phyloP scores from a whole-genome alignment of 2,329 filamentous ascomycete genomes.

The Trichophyton schoenleinii region DNA sequence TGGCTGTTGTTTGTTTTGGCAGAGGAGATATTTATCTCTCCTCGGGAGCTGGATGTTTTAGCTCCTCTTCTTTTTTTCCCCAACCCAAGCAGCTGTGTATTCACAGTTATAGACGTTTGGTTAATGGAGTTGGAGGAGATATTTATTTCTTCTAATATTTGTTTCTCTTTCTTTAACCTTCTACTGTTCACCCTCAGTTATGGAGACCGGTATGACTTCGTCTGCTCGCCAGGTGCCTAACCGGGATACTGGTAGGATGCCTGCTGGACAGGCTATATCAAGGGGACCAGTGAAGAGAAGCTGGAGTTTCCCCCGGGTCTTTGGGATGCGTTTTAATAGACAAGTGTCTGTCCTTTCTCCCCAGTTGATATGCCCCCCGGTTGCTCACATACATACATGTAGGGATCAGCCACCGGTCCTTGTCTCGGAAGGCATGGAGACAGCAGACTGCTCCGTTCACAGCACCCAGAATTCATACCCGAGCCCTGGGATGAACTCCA shows the following conservation, averaged over 20 bases:
- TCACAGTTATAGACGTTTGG: neutral
- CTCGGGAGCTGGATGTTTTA: neutral
- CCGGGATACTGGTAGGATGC: neutral
- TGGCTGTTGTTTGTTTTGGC: neutral
- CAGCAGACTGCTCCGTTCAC: slow-evolving; percentile 25
- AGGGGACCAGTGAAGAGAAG: neutral
- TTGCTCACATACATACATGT: neutral
- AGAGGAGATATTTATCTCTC: neutral
- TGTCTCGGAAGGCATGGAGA: slow-evolving; percentile 20
- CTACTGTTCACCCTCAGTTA: neutral
- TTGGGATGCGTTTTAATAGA: neutral
- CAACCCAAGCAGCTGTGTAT: neutral
- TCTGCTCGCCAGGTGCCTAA: neutral
- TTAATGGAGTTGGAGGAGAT: neutral
- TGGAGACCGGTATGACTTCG: neutral
- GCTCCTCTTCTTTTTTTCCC: neutral
- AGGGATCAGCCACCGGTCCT: neutral
- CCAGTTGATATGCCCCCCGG: neutral
- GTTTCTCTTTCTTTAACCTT: neutral
- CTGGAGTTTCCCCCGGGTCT: neutral
- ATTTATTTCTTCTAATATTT: neutral
- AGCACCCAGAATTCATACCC: slow-evolving; percentile 26
- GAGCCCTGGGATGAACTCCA: slow-evolving; percentile 18
- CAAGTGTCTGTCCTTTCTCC: neutral
- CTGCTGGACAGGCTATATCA: neutral